These are phyloP conservation scores for Ophiostoma sp. DNA, from an alignment of 2,329 filamentous ascomycete species.

Conservation along the genomic window DNA sequence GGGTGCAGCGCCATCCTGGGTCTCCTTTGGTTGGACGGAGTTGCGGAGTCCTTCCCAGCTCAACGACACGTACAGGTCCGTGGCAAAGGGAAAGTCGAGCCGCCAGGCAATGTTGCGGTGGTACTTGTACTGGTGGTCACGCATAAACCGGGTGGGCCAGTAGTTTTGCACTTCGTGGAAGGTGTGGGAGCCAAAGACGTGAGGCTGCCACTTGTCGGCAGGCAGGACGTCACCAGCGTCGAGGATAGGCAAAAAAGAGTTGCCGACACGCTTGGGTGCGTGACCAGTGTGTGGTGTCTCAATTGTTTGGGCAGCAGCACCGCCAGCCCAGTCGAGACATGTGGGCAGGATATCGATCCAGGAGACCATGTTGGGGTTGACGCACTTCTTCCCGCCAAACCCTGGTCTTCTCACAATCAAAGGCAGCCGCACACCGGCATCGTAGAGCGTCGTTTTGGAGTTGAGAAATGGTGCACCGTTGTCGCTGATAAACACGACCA, in stretches of 20 bases:
- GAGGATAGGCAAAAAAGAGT: slow-evolving; percentile 44
- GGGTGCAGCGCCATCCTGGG: no score
- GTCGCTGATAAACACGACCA: slow-evolving; percentile 50
- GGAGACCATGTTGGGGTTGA: slow-evolving; percentile 48
- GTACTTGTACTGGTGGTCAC: slow-evolving; percentile 48
- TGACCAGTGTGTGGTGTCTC: slow-evolving; percentile 13
- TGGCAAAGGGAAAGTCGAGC: slow-evolving; percentile 51
- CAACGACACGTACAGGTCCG: slow-evolving; percentile 47
- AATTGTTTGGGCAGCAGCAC: slow-evolving; percentile 25
- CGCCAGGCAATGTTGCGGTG: slow-evolving; percentile 52
- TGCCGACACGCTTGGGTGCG: slow-evolving; percentile 33
- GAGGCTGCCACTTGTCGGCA: slow-evolving; percentile 34
- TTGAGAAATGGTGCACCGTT: slow-evolving; percentile 53
- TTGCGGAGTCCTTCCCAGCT: slow-evolving; percentile 49
- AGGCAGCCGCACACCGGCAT: slow-evolving; percentile 48
- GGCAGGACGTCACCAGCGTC: slow-evolving; percentile 28
- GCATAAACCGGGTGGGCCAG: slow-evolving; percentile 51
- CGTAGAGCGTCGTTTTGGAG: slow-evolving; percentile 53
- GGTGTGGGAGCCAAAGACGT: slow-evolving; percentile 53
- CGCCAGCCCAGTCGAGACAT: slow-evolving; percentile 43
- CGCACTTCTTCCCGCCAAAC: slow-evolving; percentile 30
- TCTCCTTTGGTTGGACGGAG: slow-evolving; percentile 19
- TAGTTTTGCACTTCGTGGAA: slow-evolving; percentile 54
- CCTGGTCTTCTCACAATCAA: slow-evolving; percentile 43
- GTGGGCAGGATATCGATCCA: slow-evolving; percentile 50